Conservation (phyloP, 148 eudicot genomes). For the Chenopodium quinoa region DNA sequence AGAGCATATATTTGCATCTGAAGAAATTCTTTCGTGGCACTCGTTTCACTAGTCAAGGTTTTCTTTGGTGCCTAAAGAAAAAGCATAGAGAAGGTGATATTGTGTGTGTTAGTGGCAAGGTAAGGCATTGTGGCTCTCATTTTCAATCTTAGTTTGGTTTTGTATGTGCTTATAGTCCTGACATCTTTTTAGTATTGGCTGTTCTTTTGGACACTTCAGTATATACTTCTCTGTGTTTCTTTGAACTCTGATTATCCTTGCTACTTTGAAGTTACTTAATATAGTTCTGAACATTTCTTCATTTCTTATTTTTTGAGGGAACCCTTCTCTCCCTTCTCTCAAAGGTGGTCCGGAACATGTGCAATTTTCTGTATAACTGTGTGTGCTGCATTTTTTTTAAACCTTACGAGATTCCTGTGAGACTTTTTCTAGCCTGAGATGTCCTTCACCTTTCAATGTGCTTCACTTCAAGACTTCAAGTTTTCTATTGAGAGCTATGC, state of each 20-base stretch:
- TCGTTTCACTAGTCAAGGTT: conserved; percentile 71
- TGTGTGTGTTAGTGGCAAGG: conserved; percentile 98
- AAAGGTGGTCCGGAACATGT: not conserved
- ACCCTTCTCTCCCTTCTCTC: not conserved
- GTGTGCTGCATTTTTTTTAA: not conserved
- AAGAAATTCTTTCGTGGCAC: conserved; percentile 83
- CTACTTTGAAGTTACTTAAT: not conserved
- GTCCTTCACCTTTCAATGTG: no score
- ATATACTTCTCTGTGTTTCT: not conserved
- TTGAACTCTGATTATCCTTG: not conserved
- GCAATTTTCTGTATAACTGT: not conserved
- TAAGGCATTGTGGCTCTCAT: conserved; percentile 33
- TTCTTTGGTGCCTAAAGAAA: conserved; percentile 58
- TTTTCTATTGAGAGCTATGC: no score
- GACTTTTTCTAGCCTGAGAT: no score
- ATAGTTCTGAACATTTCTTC: not conserved
- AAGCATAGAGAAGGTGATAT: conserved; percentile 84
- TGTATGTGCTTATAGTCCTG: not conserved
- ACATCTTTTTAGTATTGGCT: not conserved
- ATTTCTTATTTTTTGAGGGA: not conserved
- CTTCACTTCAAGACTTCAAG: no score
- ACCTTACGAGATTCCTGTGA: not conserved
- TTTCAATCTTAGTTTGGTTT: not conserved
- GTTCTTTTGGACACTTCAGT: not conserved
- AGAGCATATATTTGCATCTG: conserved; percentile 63